Evolutionary conservation across 768 basidiomycete species (phyloP).

Genomic region (Trametopsis cervina): DNA sequence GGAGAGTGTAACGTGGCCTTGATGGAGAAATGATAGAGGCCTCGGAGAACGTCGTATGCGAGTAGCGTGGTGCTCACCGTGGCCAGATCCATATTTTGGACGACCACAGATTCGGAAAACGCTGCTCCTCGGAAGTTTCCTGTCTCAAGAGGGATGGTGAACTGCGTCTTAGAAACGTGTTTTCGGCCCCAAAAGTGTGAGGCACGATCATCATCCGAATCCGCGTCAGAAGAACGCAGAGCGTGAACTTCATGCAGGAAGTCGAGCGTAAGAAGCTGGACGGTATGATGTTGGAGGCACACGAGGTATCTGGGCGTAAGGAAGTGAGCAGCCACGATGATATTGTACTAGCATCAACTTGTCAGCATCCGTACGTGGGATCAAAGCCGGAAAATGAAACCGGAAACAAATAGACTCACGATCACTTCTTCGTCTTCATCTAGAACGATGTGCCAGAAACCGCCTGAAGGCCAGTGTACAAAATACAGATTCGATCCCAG

Average conservation of each 20-base stretch:
- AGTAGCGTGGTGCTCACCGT: constrained; percentile 37
- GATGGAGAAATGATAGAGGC: constrained; percentile 45
- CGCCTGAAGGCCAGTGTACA: constrained; percentile 30
- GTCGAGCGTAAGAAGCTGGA: constrained; percentile 38
- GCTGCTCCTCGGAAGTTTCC: constrained; percentile 28
- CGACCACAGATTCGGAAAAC: constrained; percentile 9
- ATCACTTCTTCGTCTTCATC: constrained; percentile 24
- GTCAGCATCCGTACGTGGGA: background rate
- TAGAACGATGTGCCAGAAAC: constrained; percentile 18
- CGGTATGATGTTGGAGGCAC: constrained; percentile 41
- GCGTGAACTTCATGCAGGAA: background rate
- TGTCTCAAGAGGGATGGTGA: constrained; percentile 23
- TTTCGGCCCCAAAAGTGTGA: background rate
- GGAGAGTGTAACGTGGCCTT: constrained; percentile 18
- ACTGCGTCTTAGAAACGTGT: background rate
- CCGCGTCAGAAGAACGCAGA: background rate
- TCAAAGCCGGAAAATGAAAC: too few species aligned
- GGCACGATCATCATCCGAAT: too few species aligned
- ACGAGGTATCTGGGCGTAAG: constrained; percentile 42
- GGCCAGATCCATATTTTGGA: background rate
- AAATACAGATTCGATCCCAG: constrained; percentile 28
- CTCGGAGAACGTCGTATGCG: constrained; percentile 34
- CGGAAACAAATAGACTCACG: constrained; percentile 22
- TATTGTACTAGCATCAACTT: constrained; percentile 28
- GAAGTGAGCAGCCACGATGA: constrained; percentile 36